Conservation (phyloP, 345 rosid genomes). For the Lepidium aucheri region DNA sequence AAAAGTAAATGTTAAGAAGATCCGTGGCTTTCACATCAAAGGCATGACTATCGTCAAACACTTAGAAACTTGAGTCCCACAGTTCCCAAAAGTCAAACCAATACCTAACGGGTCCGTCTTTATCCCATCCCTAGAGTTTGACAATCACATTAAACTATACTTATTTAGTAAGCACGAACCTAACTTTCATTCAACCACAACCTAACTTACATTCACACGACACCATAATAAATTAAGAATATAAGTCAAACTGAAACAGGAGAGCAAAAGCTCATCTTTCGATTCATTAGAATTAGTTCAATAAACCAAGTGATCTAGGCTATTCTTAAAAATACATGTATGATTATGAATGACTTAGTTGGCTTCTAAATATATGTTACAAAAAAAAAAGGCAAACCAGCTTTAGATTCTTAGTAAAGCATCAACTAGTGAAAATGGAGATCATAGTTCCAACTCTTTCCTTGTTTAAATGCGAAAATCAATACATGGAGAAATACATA, state of each 20-base stretch:
- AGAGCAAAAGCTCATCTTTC: background rate
- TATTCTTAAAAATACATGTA: no score
- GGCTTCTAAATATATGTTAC: no score
- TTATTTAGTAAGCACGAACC: background rate
- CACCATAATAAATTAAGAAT: background rate
- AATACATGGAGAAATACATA: background rate
- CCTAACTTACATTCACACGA: background rate
- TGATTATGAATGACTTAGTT: no score
- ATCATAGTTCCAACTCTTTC: constrained; percentile 6
- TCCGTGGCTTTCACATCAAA: constrained; percentile 15
- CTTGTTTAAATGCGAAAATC: constrained; percentile 1
- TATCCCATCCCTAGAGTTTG: constrained; percentile 4
- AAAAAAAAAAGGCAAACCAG: no score
- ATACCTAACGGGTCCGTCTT: constrained; percentile 3
- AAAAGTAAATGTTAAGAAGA: constrained; percentile 2
- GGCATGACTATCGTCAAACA: constrained; percentile 2
- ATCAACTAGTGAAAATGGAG: background rate
- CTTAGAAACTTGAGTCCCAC: constrained; percentile 2
- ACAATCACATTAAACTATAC: constrained; percentile 1
- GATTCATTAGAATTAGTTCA: background rate
- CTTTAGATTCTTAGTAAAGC: no score
- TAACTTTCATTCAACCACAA: background rate
- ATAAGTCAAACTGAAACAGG: background rate
- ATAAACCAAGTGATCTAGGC: background rate
- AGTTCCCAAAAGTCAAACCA: constrained; percentile 15